A percentile compares a stretch with the other conserved stretches of the same genome.
These are phyloP conservation scores for Podila clonocystis DNA, from an alignment of 192 early-diverging fungal species.

Conservation along the genomic window DNA sequence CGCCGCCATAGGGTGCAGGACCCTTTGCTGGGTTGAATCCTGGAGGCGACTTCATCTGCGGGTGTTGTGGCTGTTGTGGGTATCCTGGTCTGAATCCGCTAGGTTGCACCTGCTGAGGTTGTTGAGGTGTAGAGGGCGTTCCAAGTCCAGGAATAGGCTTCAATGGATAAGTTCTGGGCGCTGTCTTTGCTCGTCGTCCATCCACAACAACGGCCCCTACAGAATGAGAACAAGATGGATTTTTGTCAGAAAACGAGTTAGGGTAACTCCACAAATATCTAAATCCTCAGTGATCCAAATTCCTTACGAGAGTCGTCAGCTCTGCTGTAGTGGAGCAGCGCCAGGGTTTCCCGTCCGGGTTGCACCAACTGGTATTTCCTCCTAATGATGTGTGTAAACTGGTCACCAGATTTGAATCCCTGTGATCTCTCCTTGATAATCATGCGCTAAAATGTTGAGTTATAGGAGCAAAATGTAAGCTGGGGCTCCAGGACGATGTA, in stretches of 20 bases:
- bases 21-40: constrained; percentile 21
- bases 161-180: constrained; percentile 35
- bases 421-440: constrained; percentile 45
- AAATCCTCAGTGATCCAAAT: neutral
- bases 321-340: constrained; percentile 44
- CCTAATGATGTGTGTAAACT: constrained; percentile 43
- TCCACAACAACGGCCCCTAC: constrained; percentile 43
- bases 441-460: constrained; percentile 30
- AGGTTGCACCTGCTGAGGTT: constrained; percentile 7
- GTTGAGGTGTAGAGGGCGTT: neutral
- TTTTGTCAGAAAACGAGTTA: neutral
- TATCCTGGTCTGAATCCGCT: neutral
- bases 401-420: constrained; percentile 47
- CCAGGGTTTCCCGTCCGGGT: constrained; percentile 45
- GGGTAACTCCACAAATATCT: neutral
- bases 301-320: constrained; percentile 43
- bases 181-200: constrained; percentile 39
- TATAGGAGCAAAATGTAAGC: neutral
- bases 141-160: constrained; percentile 27
- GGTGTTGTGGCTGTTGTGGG: constrained; percentile 14
- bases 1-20: constrained; percentile 9
- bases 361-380: constrained; percentile 40
- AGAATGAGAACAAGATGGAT: neutral
- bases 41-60: constrained; percentile 13
- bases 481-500: neutral